Conservation (phyloP, 768 basidiomycete species). For the Filobasidium wieringae region DNA sequence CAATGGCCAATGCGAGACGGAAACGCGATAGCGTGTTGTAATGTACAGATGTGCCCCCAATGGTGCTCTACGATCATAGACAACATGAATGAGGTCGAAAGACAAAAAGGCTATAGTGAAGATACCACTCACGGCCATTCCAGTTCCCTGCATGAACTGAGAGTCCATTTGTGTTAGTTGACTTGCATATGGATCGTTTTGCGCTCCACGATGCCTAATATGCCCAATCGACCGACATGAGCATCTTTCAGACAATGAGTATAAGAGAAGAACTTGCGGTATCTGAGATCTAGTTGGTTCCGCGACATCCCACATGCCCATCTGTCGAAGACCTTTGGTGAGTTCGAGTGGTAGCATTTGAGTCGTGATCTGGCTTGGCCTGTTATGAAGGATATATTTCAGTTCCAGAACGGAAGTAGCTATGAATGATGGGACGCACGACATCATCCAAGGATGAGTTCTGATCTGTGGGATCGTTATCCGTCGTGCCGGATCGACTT, state of each 20-base stretch:
- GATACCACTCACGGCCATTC: constrained; percentile 33
- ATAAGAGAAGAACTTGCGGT: constrained; percentile 11
- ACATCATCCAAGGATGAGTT: constrained; percentile 61
- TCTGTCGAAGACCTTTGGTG: constrained; percentile 53
- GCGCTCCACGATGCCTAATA: neutral
- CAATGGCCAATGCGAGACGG: neutral
- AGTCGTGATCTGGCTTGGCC: constrained; percentile 55
- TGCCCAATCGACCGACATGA: too few species aligned
- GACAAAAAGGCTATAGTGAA: too few species aligned
- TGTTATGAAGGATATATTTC: constrained; percentile 28
- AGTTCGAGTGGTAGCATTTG: constrained; percentile 57
- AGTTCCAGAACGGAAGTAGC: neutral
- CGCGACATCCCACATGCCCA: constrained; percentile 65
- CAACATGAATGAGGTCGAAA: neutral
- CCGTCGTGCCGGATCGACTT: constrained; percentile 58
- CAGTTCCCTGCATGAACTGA: constrained; percentile 34
- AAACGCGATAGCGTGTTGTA: constrained; percentile 8
- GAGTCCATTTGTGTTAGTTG: constrained; percentile 30
- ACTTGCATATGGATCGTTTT: constrained; percentile 1
- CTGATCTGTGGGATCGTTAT: constrained; percentile 52
- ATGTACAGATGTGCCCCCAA: neutral
- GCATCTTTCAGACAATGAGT: too few species aligned
- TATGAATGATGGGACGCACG: constrained; percentile 41
- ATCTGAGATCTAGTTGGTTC: constrained; percentile 43
- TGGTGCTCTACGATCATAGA: neutral